A percentile compares a stretch with the other conserved stretches of the same genome.
Evolutionary conservation across 1,284 basidiomycete species (phyloP).

Genomic region (Boletus coffeatus): DNA sequence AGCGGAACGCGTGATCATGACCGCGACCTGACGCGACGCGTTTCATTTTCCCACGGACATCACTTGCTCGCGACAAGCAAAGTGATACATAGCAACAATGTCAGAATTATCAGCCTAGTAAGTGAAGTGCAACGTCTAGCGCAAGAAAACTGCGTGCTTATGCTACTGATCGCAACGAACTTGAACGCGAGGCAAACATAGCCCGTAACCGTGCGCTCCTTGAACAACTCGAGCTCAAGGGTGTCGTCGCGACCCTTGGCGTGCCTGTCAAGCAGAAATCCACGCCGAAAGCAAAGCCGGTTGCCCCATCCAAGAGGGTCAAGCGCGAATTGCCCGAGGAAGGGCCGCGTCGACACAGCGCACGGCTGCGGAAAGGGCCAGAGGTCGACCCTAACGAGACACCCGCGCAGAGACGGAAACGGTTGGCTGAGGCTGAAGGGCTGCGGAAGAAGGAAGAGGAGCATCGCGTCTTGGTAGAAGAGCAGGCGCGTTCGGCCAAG

Average conservation of each 20-base stretch:
- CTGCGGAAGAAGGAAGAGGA: slow-evolving; percentile 54
- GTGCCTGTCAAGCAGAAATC: slow-evolving; percentile 33
- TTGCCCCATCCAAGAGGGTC: slow-evolving; percentile 48
- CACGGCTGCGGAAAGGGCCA: slow-evolving; percentile 44
- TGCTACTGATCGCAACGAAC: slow-evolving; percentile 45
- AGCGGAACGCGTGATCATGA: slow-evolving; percentile 13
- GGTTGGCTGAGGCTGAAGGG: slow-evolving; percentile 50
- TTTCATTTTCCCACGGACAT: slow-evolving; percentile 4
- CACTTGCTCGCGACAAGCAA: background rate
- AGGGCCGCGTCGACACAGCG: slow-evolving; percentile 57
- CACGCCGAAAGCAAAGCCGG: slow-evolving; percentile 49
- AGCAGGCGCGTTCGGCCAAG: slow-evolving; percentile 54
- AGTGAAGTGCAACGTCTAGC: background rate
- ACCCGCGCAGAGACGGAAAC: slow-evolving; percentile 52
- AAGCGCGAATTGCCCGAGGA: slow-evolving; percentile 41
- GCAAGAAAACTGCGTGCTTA: background rate
- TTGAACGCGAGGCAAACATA: slow-evolving; percentile 72
- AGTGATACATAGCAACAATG: slow-evolving; percentile 19
- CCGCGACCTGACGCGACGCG: slow-evolving; percentile 28
- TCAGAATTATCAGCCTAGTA: slow-evolving; percentile 45
- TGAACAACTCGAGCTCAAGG: slow-evolving; percentile 61
- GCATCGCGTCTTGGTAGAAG: slow-evolving; percentile 53
- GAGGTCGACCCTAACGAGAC: slow-evolving; percentile 55
- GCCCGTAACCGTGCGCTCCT: slow-evolving; percentile 70
- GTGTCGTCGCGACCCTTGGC: slow-evolving; percentile 48